phyloP scores from a whole-genome alignment of 2,329 filamentous ascomycete genomes.

The Trichoderma polysporum region DNA sequence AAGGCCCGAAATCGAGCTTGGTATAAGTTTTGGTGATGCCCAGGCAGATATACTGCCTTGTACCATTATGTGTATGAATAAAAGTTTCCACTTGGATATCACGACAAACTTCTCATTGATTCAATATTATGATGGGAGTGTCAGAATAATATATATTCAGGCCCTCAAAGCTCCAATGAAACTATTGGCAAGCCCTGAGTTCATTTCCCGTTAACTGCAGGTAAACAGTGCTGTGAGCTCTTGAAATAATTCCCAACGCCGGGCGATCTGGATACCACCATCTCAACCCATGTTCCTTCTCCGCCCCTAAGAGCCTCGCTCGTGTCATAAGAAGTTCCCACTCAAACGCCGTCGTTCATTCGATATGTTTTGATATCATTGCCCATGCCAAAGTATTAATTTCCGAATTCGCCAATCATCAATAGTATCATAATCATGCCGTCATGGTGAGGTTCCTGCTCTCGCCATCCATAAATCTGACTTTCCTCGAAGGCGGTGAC shows the following conservation, averaged over 20 bases:
- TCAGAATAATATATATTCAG: neutral
- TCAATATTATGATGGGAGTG: neutral
- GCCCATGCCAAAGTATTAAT: neutral
- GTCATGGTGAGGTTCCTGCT: constrained; percentile 32
- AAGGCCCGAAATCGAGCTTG: constrained; percentile 44
- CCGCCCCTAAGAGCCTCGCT: neutral
- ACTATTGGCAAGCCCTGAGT: neutral
- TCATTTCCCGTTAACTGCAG: neutral
- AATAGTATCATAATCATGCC: constrained; percentile 27
- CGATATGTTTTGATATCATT: neutral
- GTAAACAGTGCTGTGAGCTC: neutral
- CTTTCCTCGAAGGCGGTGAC: constrained; percentile 34
- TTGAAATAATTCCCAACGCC: neutral
- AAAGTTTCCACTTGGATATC: neutral
- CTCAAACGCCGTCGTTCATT: constrained; percentile 6
- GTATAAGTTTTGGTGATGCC: constrained; percentile 57
- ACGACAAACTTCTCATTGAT: neutral
- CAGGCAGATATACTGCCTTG: constrained; percentile 1
- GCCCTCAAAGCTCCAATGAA: neutral
- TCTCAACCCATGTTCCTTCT: neutral
- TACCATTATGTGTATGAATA: constrained; percentile 23
- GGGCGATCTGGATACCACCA: neutral
- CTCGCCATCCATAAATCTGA: constrained; percentile 44
- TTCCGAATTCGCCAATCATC: neutral
- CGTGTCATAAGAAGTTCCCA: neutral